phyloP scores from a whole-genome alignment of 192 early-diverging fungal genomes.

The Fimicolochytrium jonesii region DNA sequence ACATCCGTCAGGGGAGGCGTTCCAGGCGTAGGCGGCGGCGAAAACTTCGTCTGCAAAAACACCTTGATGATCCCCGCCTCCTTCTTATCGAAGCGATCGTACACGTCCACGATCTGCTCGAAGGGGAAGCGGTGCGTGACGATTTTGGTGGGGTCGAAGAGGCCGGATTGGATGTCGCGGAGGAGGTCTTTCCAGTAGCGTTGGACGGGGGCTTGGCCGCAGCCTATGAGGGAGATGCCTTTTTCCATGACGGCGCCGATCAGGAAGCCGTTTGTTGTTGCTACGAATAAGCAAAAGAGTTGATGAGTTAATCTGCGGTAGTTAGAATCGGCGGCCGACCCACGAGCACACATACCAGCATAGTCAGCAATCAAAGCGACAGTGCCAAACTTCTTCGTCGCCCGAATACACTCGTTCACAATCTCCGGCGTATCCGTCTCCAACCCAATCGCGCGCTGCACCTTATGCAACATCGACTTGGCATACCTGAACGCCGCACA shows the following conservation, averaged over 20 bases:
- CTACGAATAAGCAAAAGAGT: neutral
- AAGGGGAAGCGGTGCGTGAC: conserved; percentile 46
- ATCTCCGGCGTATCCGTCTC: conserved; percentile 54
- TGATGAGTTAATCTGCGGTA: neutral
- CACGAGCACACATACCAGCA: conserved; percentile 30
- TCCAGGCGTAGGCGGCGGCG: neutral
- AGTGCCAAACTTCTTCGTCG: conserved; percentile 47
- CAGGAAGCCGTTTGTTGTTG: conserved; percentile 21
- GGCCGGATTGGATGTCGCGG: conserved; percentile 21
- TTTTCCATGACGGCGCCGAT: conserved; percentile 35
- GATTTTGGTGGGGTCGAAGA: conserved; percentile 45
- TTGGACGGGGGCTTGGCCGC: conserved; percentile 50
- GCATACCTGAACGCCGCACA: conserved; percentile 53
- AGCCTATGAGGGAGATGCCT: conserved; percentile 23
- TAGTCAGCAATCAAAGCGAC: conserved; percentile 53
- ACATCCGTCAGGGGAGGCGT: conserved; percentile 1
- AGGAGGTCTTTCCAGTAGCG: conserved; percentile 42
- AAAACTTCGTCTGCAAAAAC: conserved; percentile 26
- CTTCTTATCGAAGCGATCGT: conserved; percentile 47
- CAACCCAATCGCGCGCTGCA: conserved; percentile 43
- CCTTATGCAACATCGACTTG: conserved; percentile 41
- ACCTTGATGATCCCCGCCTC: conserved; percentile 52
- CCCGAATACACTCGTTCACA: conserved; percentile 43
- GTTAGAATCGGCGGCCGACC: no score
- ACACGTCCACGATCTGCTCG: conserved; percentile 37